These are phyloP conservation scores for Cladosporium cucumerinum DNA, from an alignment of 2,329 filamentous ascomycete genomes.

Conservation along the genomic window DNA sequence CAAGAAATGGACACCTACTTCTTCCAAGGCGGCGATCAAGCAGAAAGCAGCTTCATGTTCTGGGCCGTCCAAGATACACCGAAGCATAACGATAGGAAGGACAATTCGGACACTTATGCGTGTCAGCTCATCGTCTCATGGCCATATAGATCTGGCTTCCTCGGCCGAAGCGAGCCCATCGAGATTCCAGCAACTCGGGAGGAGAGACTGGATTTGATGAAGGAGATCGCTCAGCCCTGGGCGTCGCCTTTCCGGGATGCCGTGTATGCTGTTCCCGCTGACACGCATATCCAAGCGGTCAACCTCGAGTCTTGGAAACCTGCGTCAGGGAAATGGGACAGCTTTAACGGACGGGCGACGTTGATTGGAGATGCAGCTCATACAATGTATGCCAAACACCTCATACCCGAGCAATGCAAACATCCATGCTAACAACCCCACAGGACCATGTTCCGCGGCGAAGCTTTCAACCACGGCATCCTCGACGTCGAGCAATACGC, in stretches of 20 bases:
- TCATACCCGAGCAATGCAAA: background rate
- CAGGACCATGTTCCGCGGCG: slow-evolving; percentile 24
- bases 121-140: slow-evolving; percentile 44
- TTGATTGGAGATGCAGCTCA: slow-evolving; percentile 12
- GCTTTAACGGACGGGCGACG: background rate
- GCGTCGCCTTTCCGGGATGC: slow-evolving; percentile 18
- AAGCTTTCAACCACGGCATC: slow-evolving; percentile 24
- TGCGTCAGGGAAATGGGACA: slow-evolving; percentile 18
- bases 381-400: background rate
- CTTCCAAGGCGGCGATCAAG: slow-evolving; percentile 54
- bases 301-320: slow-evolving; percentile 16
- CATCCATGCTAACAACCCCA: background rate
- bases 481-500: slow-evolving; percentile 17
- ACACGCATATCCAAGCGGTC: slow-evolving; percentile 18
- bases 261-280: slow-evolving; percentile 17
- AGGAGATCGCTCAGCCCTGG: slow-evolving; percentile 17
- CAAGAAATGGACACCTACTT: slow-evolving; percentile 52
- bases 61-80: slow-evolving; percentile 54
- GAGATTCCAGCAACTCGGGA: slow-evolving; percentile 41
- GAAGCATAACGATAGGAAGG: slow-evolving; percentile 31
- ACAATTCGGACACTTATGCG: slow-evolving; percentile 3
- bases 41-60: slow-evolving; percentile 52
- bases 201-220: slow-evolving; percentile 19
- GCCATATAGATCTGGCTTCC: slow-evolving; percentile 30
- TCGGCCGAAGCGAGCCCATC: slow-evolving; percentile 26